phyloP scores from a whole-genome alignment of 2,329 filamentous ascomycete genomes.

The Acephala macrosclerotiorum region DNA sequence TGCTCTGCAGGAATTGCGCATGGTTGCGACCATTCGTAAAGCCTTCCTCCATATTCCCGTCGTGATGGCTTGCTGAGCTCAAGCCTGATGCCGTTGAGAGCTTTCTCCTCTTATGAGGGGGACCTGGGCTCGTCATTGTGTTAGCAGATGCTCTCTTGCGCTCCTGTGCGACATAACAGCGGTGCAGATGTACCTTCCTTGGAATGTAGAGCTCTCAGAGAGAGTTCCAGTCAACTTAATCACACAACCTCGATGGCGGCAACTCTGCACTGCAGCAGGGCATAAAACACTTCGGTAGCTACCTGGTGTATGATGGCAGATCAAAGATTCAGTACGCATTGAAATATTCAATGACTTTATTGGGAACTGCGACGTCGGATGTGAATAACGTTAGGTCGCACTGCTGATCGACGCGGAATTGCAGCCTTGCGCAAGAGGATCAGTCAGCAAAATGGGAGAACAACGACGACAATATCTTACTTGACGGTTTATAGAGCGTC shows the following conservation, averaged over 20 bases:
- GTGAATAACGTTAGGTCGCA: slow-evolving; percentile 16
- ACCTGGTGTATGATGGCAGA: slow-evolving; percentile 13
- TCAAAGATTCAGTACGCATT: slow-evolving; percentile 12
- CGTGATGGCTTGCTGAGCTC: slow-evolving; percentile 9
- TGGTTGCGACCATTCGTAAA: slow-evolving; percentile 41
- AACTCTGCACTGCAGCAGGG: slow-evolving; percentile 23
- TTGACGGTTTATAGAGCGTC: neutral
- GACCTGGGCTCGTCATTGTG: slow-evolving; percentile 19
- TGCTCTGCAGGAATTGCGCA: slow-evolving; percentile 38
- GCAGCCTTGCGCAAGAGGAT: slow-evolving; percentile 22
- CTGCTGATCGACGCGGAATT: slow-evolving; percentile 13
- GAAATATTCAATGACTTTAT: slow-evolving; percentile 15
- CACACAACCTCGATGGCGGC: slow-evolving; percentile 24
- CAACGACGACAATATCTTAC: neutral
- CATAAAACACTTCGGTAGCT: slow-evolving; percentile 13
- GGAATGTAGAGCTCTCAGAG: slow-evolving; percentile 22
- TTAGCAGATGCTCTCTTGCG: slow-evolving; percentile 25
- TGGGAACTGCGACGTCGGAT: slow-evolving; percentile 20
- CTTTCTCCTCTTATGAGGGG: slow-evolving; percentile 27
- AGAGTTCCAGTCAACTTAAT: slow-evolving; percentile 22
- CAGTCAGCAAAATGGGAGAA: neutral
- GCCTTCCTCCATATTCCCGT: slow-evolving; percentile 40
- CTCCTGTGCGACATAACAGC: slow-evolving; percentile 20
- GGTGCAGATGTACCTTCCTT: slow-evolving; percentile 22
- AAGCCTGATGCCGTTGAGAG: slow-evolving; percentile 17